Percentiles rank a stretch among this genome's conserved stretches.
phyloP scores from a whole-genome alignment of 352 stramenopile genomes.

The Pythium scleroteichum region DNA sequence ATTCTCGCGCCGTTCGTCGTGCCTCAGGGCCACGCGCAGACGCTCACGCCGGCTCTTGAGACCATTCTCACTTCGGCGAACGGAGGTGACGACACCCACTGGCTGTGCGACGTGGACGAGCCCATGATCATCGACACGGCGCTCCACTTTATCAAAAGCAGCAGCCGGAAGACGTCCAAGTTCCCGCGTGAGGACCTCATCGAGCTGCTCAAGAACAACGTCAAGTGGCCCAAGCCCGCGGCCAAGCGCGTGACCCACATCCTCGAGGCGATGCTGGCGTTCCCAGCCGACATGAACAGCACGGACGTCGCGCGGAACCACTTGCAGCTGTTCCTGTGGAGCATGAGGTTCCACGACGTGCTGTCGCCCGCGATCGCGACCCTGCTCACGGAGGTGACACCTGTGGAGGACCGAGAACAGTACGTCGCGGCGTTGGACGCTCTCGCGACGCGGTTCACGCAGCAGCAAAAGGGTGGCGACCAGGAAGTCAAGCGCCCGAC shows the following conservation, averaged over 20 bases:
- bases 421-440: conserved; percentile 40
- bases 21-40: neutral
- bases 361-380: conserved; percentile 52
- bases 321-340: conserved; percentile 69
- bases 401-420: conserved; percentile 17
- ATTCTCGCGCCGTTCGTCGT: conserved; percentile 59
- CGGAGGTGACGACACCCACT: conserved; percentile 14
- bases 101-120: conserved; percentile 24
- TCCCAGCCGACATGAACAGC: conserved; percentile 29
- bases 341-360: conserved; percentile 61
- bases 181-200: conserved; percentile 50
- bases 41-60: conserved; percentile 4
- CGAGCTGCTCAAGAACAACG: conserved; percentile 73
- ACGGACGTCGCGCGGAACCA: conserved; percentile 29
- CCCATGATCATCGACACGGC: conserved; percentile 41
- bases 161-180: conserved; percentile 25
- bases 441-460: conserved; percentile 35
- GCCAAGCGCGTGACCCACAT: conserved; percentile 68
- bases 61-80: conserved; percentile 19
- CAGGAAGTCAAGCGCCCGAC: conserved; percentile 20
- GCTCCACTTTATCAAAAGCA: conserved; percentile 35
- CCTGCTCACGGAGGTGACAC: conserved; percentile 34
- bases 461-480: conserved; percentile 9
- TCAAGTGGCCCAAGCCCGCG: conserved; percentile 72
- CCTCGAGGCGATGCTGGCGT: conserved; percentile 59